phyloP scores from a whole-genome alignment of 177 flowering plant species.

The Tripterygium wilfordii region DNA sequence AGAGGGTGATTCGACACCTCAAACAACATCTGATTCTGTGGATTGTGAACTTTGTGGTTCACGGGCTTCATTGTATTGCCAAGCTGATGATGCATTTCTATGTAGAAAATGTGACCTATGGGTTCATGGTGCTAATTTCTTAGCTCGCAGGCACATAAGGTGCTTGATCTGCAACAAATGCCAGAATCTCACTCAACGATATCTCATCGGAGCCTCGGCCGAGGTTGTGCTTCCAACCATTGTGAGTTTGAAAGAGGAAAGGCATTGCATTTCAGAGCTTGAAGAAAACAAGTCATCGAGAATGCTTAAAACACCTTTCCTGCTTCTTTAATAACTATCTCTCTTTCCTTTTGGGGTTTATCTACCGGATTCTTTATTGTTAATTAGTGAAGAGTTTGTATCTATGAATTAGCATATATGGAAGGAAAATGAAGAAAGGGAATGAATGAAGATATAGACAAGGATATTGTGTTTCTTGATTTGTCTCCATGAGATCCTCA shows the following conservation, averaged over 20 bases:
- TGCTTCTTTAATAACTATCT: conserved; percentile 18
- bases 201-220: conserved; percentile 30
- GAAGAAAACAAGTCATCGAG: conserved; percentile 6
- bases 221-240: conserved; percentile 29
- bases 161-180: conserved; percentile 43
- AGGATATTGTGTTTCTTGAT: too few relatives aligned
- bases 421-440: too few relatives aligned
- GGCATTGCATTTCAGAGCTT: conserved; percentile 4
- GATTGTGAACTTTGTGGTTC: conserved; percentile 47
- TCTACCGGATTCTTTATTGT: neutral
- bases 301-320: conserved; percentile 19
- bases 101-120: conserved; percentile 48
- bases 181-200: conserved; percentile 35
- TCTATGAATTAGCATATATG: too few relatives aligned
- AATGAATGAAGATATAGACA: too few relatives aligned
- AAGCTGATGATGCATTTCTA: conserved; percentile 57
- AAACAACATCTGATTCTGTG: conserved; percentile 2
- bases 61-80: conserved; percentile 45
- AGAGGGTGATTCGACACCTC: conserved; percentile 3
- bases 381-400: too few relatives aligned
- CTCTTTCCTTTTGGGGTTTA: neutral
- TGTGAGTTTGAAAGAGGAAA: conserved; percentile 14
- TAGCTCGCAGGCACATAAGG: conserved; percentile 53
- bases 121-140: conserved; percentile 67
- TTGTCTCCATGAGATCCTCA: too few relatives aligned